Evolutionary conservation across 179 eudicot genomes (phyloP).

Genomic region (Silene noctiflora): DNA sequence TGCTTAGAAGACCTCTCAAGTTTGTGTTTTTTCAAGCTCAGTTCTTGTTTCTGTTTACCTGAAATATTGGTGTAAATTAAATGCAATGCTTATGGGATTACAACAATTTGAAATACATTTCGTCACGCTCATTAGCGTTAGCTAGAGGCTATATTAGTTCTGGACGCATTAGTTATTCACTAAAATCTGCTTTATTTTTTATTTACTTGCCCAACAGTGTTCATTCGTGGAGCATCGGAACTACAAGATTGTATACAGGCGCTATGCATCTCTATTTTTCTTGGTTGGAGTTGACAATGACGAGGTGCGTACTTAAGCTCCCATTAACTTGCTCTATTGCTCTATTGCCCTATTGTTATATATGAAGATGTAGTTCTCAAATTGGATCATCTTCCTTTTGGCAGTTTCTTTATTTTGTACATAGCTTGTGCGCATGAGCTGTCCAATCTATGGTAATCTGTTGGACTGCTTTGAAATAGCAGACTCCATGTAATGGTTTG

Average conservation of each 20-base stretch:
- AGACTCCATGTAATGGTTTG: not conserved
- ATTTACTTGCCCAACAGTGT: conserved; percentile 52
- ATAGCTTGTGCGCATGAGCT: not conserved
- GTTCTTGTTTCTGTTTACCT: too few relatives aligned
- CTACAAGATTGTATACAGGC: conserved; percentile 93
- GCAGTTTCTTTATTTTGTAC: not conserved
- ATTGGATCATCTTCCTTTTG: not conserved
- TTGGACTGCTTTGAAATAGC: not conserved
- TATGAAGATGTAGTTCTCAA: not conserved
- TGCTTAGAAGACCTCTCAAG: not conserved
- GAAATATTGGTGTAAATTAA: too few relatives aligned
- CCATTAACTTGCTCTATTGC: not conserved
- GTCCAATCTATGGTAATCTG: not conserved
- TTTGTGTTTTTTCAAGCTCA: not conserved
- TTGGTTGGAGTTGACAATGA: conserved; percentile 99
- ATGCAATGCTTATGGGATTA: too few relatives aligned
- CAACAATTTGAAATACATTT: not conserved
- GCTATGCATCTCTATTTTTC: conserved; percentile 95
- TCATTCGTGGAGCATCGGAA: conserved; percentile 99
- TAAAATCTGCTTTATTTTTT: not conserved
- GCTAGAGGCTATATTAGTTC: not conserved
- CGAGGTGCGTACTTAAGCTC: conserved; percentile 54
- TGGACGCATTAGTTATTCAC: not conserved
- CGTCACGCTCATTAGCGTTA: not conserved
- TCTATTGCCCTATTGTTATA: not conserved